These are phyloP conservation scores for Talaromyces marneffei DNA, from an alignment of 2,329 filamentous ascomycete species.

Conservation along the genomic window DNA sequence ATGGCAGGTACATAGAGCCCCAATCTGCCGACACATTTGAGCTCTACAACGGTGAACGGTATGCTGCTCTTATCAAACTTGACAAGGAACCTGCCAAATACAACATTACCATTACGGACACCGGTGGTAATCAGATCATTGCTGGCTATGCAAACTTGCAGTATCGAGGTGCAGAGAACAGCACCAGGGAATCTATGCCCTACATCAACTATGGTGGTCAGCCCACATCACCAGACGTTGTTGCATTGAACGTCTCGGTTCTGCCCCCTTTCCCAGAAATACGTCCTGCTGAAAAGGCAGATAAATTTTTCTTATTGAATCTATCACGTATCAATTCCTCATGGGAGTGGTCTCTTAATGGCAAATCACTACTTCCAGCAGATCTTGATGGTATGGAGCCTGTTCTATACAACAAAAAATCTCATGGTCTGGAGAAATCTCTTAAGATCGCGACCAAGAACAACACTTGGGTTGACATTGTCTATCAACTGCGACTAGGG, in stretches of 20 bases:
- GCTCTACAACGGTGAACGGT: conserved; percentile 36
- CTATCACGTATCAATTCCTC: conserved; percentile 23
- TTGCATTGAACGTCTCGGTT: conserved; percentile 40
- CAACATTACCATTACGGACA: conserved; percentile 50
- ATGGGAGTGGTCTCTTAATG: conserved; percentile 49
- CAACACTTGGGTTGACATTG: conserved; percentile 52
- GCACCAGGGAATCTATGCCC: conserved; percentile 27
- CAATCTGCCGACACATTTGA: conserved; percentile 29
- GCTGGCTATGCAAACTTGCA: conserved; percentile 48
- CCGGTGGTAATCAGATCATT: conserved; percentile 50
- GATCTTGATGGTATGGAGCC: conserved; percentile 39
- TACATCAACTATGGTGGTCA: conserved; percentile 49
- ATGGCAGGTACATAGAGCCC: conserved; percentile 41
- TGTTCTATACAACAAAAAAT: conserved; percentile 43
- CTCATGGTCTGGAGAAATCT: conserved; percentile 35
- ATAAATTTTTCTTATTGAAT: conserved; percentile 42
- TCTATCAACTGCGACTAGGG: conserved; percentile 35
- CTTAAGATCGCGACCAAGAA: conserved; percentile 46
- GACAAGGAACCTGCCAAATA: conserved; percentile 45
- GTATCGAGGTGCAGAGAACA: conserved; percentile 27
- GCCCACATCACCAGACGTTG: conserved; percentile 37
- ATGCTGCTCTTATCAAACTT: conserved; percentile 41
- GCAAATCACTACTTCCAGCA: conserved; percentile 39
- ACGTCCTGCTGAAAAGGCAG: conserved; percentile 37
- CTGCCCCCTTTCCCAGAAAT: conserved; percentile 47